Conservation (phyloP, 805 yeast species). For the Ogataea trehaloabstinens region DNA sequence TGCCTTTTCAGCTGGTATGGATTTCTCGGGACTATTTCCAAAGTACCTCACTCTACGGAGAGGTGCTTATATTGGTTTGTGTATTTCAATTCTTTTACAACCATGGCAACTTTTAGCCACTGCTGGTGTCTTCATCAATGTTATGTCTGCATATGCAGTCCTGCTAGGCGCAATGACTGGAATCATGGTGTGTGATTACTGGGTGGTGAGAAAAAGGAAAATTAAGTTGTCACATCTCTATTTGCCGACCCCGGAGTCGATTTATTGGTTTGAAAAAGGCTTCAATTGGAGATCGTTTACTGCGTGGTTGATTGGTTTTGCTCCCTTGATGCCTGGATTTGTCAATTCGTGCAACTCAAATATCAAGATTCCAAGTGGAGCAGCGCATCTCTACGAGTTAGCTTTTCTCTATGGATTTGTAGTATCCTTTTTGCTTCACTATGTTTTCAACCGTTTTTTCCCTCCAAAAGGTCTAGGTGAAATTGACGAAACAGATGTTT, state of each 20-base stretch:
- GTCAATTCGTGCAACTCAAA: constrained; percentile 20
- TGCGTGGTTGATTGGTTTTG: constrained; percentile 41
- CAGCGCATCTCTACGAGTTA: constrained; percentile 41
- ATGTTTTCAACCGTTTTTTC: constrained; percentile 32
- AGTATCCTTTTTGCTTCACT: constrained; percentile 40
- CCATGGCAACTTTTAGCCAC: constrained; percentile 39
- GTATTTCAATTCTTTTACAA: constrained; percentile 34
- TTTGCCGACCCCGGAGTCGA: constrained; percentile 34
- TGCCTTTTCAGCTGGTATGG: constrained; percentile 49
- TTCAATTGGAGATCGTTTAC: constrained; percentile 58
- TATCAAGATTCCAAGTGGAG: constrained; percentile 38
- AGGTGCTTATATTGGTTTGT: constrained; percentile 42
- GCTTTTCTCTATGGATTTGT: constrained; percentile 42
- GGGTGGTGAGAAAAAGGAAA: constrained; percentile 52
- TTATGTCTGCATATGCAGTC: constrained; percentile 20
- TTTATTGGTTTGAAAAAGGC: constrained; percentile 57
- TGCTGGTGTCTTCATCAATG: constrained; percentile 31
- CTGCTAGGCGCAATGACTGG: constrained; percentile 71
- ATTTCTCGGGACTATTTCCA: constrained; percentile 47
- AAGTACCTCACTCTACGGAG: constrained; percentile 40
- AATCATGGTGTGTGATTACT: constrained; percentile 61
- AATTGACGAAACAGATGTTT: constrained; percentile 35
- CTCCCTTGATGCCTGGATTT: constrained; percentile 51
- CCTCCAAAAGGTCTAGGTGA: constrained; percentile 34
- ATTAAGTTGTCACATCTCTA: constrained; percentile 56